Base-by-base conservation (phyloP, 495 filamentous ascomycete genomes). In the Apodospora peruviana region DNA sequence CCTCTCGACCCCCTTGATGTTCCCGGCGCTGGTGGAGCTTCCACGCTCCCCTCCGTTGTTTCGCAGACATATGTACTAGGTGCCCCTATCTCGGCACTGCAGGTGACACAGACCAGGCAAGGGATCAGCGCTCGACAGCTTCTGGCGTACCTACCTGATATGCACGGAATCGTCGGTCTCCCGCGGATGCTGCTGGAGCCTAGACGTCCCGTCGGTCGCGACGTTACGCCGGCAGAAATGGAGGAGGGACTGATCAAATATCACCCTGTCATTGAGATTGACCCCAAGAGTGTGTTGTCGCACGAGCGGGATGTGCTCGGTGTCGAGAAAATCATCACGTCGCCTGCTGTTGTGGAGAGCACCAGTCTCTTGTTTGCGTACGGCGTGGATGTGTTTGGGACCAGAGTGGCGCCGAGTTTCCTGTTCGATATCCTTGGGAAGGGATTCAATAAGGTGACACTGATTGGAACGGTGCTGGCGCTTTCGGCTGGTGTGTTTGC, bases 381-480 rank as follows among this genome's bases (percentile, higher is more conserved):
- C 62, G 94, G 94, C 2, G 57, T 85, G 0, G 93, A 99, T 61
- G 67, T 97, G 25, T 99, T 89, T 56, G 90, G 87, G 4, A 90
- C 91, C 3, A 73, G 90, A 12, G 82, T 93, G 25, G 80, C 83
- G 23, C 93, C 93, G 0, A 94, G 88, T 60, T 79, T 85, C 47
- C 77, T 85, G 3, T 99, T 97, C 66, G 93, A 99, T 69, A 77
- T 96, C 16, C 72, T 99, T 1, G 91, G 89, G 27, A 94, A 91
- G 69, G 87, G 85, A 4, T 99, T 99, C 63, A 89, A 86, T 48
- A 95, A 94, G 72, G 52, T 91, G 47, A 84, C 90, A 56, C 77
- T 99, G 55, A 65, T 96, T 1, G 70, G 76, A 20, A 99, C 93
- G 0, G 88, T 99, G 37, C 69, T 84, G 25, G 91, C 85, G 35